A percentile compares a stretch with the other conserved stretches of the same genome.
Evolutionary conservation across 2,329 filamentous ascomycete species (phyloP).

Genomic region (Colletotrichum shisoi): DNA sequence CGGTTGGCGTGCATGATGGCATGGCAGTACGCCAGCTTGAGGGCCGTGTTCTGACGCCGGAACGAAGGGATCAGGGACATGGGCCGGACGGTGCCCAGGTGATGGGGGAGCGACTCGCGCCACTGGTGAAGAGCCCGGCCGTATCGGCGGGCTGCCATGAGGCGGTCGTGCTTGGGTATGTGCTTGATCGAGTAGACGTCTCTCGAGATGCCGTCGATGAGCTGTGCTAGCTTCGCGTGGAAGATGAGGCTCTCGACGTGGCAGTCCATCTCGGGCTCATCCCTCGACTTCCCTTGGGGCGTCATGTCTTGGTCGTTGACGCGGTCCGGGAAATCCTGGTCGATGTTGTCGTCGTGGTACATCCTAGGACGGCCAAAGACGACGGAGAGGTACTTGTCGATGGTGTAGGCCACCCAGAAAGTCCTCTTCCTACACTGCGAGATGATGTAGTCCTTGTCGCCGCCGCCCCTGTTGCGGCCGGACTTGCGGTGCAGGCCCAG

Average conservation of each 20-base stretch:
- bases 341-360: conserved; percentile 70
- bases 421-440: conserved; percentile 63
- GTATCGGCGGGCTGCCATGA: conserved; percentile 51
- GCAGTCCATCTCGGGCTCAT: conserved; percentile 52
- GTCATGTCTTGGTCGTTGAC: conserved; percentile 67
- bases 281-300: conserved; percentile 45
- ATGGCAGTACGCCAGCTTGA: conserved; percentile 63
- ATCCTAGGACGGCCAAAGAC: conserved; percentile 67
- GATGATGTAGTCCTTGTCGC: conserved; percentile 53
- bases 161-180: conserved; percentile 48
- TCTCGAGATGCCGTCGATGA: conserved; percentile 52
- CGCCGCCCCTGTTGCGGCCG: conserved; percentile 22
- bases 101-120: conserved; percentile 52
- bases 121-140: conserved; percentile 52
- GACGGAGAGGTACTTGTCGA: conserved; percentile 70
- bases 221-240: conserved; percentile 54
- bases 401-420: conserved; percentile 69
- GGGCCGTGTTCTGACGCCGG: conserved; percentile 59
- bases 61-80: conserved; percentile 57
- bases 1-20: conserved; percentile 65
- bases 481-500: conserved; percentile 47
- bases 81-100: conserved; percentile 55
- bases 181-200: conserved; percentile 52
- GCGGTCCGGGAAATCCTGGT: conserved; percentile 64
- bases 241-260: conserved; percentile 58